Base-by-base conservation (phyloP, 768 basidiomycete genomes). In the Pisolithus tinctorius region DNA sequence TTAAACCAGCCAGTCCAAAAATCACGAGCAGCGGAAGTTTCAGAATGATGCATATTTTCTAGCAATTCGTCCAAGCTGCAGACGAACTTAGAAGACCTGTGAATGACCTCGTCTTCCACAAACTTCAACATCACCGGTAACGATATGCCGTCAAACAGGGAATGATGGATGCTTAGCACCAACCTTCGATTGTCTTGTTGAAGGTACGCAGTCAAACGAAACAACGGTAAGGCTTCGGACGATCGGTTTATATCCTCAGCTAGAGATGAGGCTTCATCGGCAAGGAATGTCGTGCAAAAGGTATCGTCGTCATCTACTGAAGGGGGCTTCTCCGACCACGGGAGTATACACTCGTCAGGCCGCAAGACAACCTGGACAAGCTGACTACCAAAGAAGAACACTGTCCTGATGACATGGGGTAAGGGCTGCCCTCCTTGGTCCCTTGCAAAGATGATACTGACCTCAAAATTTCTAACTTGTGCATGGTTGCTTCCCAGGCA, bases 401-500 rank as follows among this genome's bases (percentile, higher is more conserved):
- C 63, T 4, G 66, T 69, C 20, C 67, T 69, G 41, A 47, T 44
- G 29, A 9, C 31, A 20, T 25, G 4, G 10, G 14, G 38, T n/a
- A 45, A 17, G 20, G 14, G 56, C n/a, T 41, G 34, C 38, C 17
- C 25, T 17, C 16, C 38, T 29, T 34, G 9, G 11, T 34, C 26
- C 6, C 26, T 23, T 40, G 26, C 4, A 13, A 23, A 3, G n/a
- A 45, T 46, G 20, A 48, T 6, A 45, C 54, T 41, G 36, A 65
- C 62, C 68, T 59, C 29, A 69, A 54, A 48, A 68, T 59, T 16
- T 65, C 67, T 4, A 64, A 56, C 29, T 55, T 53, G 25, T 25
- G 38, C 50, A 65, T 62, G 8, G 68, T 53, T 10, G 54, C 52
- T 30, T 61, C 56, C 74, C 76, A 77, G 1, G 72, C 70, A 9